phyloP scores from a whole-genome alignment of 2,329 filamentous ascomycete species.

The Phialophora chinensis region DNA sequence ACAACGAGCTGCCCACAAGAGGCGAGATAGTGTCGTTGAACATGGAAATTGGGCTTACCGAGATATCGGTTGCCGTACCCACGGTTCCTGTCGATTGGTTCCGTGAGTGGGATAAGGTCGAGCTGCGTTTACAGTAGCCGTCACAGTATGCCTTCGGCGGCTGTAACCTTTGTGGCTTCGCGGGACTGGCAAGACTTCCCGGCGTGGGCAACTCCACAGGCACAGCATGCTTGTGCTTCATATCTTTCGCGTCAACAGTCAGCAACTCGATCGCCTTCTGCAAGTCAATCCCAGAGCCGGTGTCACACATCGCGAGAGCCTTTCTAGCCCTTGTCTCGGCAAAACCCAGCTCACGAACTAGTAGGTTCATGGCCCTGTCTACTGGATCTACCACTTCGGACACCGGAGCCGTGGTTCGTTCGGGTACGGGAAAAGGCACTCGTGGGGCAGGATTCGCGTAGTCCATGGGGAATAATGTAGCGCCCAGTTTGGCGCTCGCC shows the following conservation, averaged over 20 bases:
- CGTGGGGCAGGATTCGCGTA: constrained; percentile 29
- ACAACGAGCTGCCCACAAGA: constrained; percentile 7
- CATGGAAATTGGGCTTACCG: constrained; percentile 32
- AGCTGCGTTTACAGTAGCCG: constrained; percentile 33
- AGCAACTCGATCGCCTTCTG: constrained; percentile 64
- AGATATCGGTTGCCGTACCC: constrained; percentile 25
- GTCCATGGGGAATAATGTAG: constrained; percentile 39
- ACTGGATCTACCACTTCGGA: constrained; percentile 57
- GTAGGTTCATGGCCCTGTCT: constrained; percentile 61
- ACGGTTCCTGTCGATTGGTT: constrained; percentile 28
- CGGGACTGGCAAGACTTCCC: constrained; percentile 16
- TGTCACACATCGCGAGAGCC: constrained; percentile 65
- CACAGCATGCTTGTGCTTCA: constrained; percentile 40
- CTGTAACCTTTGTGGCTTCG: constrained; percentile 17
- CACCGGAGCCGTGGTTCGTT: constrained; percentile 13
- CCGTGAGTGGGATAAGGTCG: constrained; percentile 21
- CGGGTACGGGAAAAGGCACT: constrained; percentile 31
- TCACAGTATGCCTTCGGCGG: constrained; percentile 33
- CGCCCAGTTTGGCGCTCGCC: constrained; percentile 36
- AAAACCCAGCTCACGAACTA: constrained; percentile 66
- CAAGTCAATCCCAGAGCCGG: constrained; percentile 63
- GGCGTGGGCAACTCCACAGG: constrained; percentile 37
- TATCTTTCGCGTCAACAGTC: constrained; percentile 46
- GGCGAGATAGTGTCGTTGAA: constrained; percentile 30
- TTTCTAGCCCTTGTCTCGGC: constrained; percentile 60